Base-by-base conservation (phyloP, 2,329 filamentous ascomycete genomes). In the Pseudogymnoascus sp. region DNA sequence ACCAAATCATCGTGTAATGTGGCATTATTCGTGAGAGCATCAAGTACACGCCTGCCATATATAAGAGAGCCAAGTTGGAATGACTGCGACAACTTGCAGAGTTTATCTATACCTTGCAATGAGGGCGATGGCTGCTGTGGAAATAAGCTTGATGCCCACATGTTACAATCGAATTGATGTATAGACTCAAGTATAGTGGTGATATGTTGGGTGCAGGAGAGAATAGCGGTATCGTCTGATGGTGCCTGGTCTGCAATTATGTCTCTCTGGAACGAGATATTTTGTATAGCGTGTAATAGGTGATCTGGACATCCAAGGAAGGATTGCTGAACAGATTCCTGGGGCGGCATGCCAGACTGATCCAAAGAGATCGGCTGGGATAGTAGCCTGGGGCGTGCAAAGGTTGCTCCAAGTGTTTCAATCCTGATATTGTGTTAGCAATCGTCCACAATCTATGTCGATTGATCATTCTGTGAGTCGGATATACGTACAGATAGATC, bases 281-380 rank as follows among this genome's bases (percentile, higher is more conserved):
- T 15, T 33, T 58, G 60, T 27, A 61, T 31, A 6, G 68, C 69
- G 29, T 64, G 67, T 2, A 74, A 60, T 1, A 74, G 64, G 52
- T 72, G 72, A 33, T 69, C 71, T 0, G 73, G 73, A 42, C 73
- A 74, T 7, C 73, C 73, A 12, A 74, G 71, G 45, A 74, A 74
- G 1, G 73, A 74, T 25, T 69, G 63, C 42, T 74, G 72, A 2
- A 73, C 67, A 1, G 64, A 65, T 60, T 74, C 72, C 48, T 68
- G 63, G 3, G 61, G 60, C n/a, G 66, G 64, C 3, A 60, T 33
- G 3, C 61, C 63, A 21, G 65, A 58, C 37, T 61, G 61, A 13
- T 65, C 48, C 2, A 67, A 37, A 2, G 64, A 63, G 7, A 62
- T 48, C 29, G 63, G 69, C 1, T 69, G 62, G 1, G 72, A 69